These are phyloP conservation scores for Hypoxylon sp. DNA, from an alignment of 2,329 filamentous ascomycete genomes.

Conservation along the genomic window DNA sequence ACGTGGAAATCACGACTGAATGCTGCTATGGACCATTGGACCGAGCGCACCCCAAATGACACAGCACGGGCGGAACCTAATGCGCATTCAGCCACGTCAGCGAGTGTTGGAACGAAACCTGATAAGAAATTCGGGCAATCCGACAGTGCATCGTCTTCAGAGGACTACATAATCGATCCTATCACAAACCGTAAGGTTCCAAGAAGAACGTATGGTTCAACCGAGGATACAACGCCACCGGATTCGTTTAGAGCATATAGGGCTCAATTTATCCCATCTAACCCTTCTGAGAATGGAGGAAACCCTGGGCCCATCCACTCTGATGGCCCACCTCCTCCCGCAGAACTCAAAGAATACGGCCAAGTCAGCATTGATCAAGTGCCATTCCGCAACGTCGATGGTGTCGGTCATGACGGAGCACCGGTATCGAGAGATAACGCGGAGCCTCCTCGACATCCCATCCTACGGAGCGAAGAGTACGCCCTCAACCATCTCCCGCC, in stretches of 20 bases:
- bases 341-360: slow-evolving; percentile 57
- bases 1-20: slow-evolving; percentile 43
- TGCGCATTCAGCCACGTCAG: background rate
- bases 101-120: slow-evolving; percentile 12
- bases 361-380: slow-evolving; percentile 53
- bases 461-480: slow-evolving; percentile 52
- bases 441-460: slow-evolving; percentile 22
- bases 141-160: slow-evolving; percentile 20
- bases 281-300: slow-evolving; percentile 41
- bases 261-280: slow-evolving; percentile 54
- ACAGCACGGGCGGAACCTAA: slow-evolving; percentile 22
- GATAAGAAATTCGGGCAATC: slow-evolving; percentile 11
- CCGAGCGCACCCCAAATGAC: slow-evolving; percentile 24
- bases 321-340: slow-evolving; percentile 54
- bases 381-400: slow-evolving; percentile 36
- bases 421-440: slow-evolving; percentile 4
- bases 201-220: slow-evolving; percentile 45
- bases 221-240: slow-evolving; percentile 37
- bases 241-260: slow-evolving; percentile 55
- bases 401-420: slow-evolving; percentile 8
- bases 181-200: slow-evolving; percentile 70
- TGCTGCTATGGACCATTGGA: slow-evolving; percentile 31
- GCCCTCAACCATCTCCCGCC: slow-evolving; percentile 53
- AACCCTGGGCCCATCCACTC: slow-evolving; percentile 51
- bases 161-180: slow-evolving; percentile 67